Conservation (phyloP, 2,329 filamentous ascomycete species). For the Fusarium euwallaceae region DNA sequence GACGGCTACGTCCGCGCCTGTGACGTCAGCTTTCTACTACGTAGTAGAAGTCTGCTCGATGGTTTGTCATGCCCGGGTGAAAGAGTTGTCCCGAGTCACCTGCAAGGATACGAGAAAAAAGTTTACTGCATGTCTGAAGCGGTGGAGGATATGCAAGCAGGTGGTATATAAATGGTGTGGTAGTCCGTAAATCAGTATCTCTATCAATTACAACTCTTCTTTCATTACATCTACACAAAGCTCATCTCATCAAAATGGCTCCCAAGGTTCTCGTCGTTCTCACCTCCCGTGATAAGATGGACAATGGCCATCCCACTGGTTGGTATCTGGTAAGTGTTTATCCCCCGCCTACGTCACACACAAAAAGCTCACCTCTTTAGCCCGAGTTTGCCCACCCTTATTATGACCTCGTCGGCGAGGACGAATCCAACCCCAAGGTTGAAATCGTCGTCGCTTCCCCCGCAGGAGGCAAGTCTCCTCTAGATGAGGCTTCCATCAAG, state of each 20-base stretch:
- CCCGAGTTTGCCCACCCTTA: slow-evolving; percentile 76
- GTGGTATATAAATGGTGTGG: slow-evolving; percentile 27
- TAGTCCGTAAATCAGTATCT: background rate
- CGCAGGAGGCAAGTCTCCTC: slow-evolving; percentile 70
- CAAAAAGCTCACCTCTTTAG: slow-evolving; percentile 45
- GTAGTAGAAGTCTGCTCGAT: background rate
- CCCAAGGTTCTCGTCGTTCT: slow-evolving; percentile 79
- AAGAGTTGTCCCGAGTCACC: slow-evolving; percentile 26
- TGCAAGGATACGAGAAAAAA: slow-evolving; percentile 13
- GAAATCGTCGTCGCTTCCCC: slow-evolving; percentile 72
- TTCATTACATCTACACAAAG: background rate
- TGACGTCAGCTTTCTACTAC: slow-evolving; percentile 30
- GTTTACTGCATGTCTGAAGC: background rate
- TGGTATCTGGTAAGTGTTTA: slow-evolving; percentile 74
- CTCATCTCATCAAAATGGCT: slow-evolving; percentile 54
- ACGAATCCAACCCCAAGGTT: slow-evolving; percentile 55
- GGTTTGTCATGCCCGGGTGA: slow-evolving; percentile 36
- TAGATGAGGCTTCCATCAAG: slow-evolving; percentile 71
- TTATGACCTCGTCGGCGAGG: slow-evolving; percentile 61
- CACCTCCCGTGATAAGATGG: slow-evolving; percentile 70
- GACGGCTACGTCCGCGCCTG: slow-evolving; percentile 30
- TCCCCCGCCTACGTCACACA: background rate
- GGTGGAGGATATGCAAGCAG: slow-evolving; percentile 14
- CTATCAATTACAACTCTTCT: background rate
- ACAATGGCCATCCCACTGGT: slow-evolving; percentile 70